These are phyloP conservation scores for Sicyos edulis DNA, from an alignment of 306 rosid species.

Conservation along the genomic window DNA sequence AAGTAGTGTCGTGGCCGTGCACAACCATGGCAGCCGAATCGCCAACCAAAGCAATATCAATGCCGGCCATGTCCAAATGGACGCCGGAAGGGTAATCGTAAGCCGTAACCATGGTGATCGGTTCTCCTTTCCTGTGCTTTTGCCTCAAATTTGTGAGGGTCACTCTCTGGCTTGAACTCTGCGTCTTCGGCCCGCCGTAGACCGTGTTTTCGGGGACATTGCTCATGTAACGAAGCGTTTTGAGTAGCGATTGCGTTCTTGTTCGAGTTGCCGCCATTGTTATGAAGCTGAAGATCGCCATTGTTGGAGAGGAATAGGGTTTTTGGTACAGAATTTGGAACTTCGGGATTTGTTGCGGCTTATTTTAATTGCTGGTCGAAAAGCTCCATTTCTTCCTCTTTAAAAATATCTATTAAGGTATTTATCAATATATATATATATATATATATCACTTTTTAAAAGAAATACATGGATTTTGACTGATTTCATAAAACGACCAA, in stretches of 20 bases:
- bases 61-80: constrained; percentile 57
- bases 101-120: constrained; percentile 85
- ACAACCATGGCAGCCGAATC: constrained; percentile 95
- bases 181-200: constrained; percentile 61
- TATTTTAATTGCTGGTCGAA: background rate
- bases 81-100: constrained; percentile 87
- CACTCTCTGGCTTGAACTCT: constrained; percentile 45
- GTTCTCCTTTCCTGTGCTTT: constrained; percentile 49
- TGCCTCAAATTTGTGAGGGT: constrained; percentile 50
- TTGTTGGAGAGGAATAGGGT: background rate
- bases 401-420: no score
- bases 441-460: no score
- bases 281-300: constrained; percentile 27
- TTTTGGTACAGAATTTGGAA: background rate
- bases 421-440: no score
- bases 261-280: constrained; percentile 20
- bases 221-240: constrained; percentile 48
- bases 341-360: background rate
- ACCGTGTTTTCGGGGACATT: constrained; percentile 73
- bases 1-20: constrained; percentile 81
- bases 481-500: no score
- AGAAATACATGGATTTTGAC: no score
- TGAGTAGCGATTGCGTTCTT: constrained; percentile 9
- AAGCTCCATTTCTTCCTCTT: background rate
- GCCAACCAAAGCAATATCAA: constrained; percentile 71